Percentiles rank a stretch among this genome's conserved stretches.
Evolutionary conservation across 768 basidiomycete genomes (phyloP).

Genomic region (Trichaptum fuscoviolaceum): DNA sequence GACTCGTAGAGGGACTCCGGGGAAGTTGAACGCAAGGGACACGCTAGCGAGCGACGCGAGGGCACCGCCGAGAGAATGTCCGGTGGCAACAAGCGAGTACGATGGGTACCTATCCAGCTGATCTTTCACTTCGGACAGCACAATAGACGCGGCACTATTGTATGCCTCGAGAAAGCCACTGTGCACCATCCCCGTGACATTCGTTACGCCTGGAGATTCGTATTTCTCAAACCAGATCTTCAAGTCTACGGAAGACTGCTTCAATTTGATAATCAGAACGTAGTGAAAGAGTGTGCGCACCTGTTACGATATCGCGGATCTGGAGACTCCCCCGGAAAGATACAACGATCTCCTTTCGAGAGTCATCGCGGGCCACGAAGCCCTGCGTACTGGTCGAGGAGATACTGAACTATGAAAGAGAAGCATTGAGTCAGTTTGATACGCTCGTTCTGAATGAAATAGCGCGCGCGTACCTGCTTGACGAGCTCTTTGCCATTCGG

Average conservation of each 20-base stretch:
- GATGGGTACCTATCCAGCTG: slow-evolving; percentile 12
- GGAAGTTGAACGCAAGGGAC: slow-evolving; percentile 16
- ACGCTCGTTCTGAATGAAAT: not conserved
- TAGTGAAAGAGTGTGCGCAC: slow-evolving; percentile 7
- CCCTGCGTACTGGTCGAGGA: slow-evolving; percentile 36
- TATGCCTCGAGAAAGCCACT: slow-evolving; percentile 19
- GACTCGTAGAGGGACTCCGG: slow-evolving; percentile 18
- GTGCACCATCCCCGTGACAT: slow-evolving; percentile 15
- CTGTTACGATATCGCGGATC: slow-evolving; percentile 22
- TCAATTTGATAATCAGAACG: no score
- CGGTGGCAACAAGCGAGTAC: slow-evolving; percentile 15
- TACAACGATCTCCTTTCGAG: slow-evolving; percentile 34
- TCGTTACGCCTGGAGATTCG: slow-evolving; percentile 21
- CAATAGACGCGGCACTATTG: slow-evolving; percentile 15
- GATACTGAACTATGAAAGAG: slow-evolving; percentile 20
- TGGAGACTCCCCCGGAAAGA: slow-evolving; percentile 36
- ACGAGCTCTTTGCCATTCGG: slow-evolving; percentile 44
- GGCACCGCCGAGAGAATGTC: slow-evolving; percentile 22
- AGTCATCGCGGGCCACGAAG: slow-evolving; percentile 42
- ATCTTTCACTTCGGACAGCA: slow-evolving; percentile 12
- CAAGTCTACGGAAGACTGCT: slow-evolving; percentile 22
- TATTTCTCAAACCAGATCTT: slow-evolving; percentile 27
- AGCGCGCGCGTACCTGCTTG: slow-evolving; percentile 27
- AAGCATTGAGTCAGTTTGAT: not conserved
- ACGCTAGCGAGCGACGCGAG: slow-evolving; percentile 19